Conservation (phyloP, 1,284 basidiomycete species). For the Pseudomicrostroma phylloplanum region DNA sequence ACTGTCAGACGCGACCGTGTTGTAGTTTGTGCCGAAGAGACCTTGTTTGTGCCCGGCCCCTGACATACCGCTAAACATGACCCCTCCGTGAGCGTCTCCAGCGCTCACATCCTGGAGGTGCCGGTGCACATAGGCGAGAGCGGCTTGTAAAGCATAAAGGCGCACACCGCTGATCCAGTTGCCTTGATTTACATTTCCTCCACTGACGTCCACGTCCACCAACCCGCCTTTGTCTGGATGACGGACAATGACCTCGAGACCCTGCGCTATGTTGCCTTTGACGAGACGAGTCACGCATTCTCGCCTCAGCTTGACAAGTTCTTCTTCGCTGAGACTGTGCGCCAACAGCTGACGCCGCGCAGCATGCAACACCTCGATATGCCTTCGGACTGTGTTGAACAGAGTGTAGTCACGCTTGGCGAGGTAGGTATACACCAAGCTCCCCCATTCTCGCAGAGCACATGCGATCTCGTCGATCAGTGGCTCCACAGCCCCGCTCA, state of each 20-base stretch:
- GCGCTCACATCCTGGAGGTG: conserved; percentile 14
- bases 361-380: conserved; percentile 83
- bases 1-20: conserved; percentile 25
- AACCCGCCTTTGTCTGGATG: conserved; percentile 85
- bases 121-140: conserved; percentile 47
- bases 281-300: conserved; percentile 85
- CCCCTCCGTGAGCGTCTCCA: conserved; percentile 14
- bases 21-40: conserved; percentile 37
- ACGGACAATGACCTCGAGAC: conserved; percentile 86
- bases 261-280: conserved; percentile 82
- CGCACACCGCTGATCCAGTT: conserved; percentile 46
- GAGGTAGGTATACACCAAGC: conserved; percentile 83
- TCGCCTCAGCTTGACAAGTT: conserved; percentile 71
- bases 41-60: conserved; percentile 7
- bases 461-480: conserved; percentile 96
- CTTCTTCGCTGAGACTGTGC: conserved; percentile 78
- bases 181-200: conserved; percentile 31
- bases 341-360: conserved; percentile 80
- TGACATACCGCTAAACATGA: conserved; percentile 19
- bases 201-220: conserved; percentile 56
- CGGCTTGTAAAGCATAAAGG: conserved; percentile 48
- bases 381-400: conserved; percentile 77
- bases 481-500: conserved; percentile 60
- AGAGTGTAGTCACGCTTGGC: conserved; percentile 79
- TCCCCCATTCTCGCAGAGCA: conserved; percentile 89